A percentile compares a stretch with the other conserved stretches of the same genome.
These are phyloP conservation scores for Amoebophrya sp. DNA, from an alignment of 169 alveolate genomes.

Conservation along the genomic window DNA sequence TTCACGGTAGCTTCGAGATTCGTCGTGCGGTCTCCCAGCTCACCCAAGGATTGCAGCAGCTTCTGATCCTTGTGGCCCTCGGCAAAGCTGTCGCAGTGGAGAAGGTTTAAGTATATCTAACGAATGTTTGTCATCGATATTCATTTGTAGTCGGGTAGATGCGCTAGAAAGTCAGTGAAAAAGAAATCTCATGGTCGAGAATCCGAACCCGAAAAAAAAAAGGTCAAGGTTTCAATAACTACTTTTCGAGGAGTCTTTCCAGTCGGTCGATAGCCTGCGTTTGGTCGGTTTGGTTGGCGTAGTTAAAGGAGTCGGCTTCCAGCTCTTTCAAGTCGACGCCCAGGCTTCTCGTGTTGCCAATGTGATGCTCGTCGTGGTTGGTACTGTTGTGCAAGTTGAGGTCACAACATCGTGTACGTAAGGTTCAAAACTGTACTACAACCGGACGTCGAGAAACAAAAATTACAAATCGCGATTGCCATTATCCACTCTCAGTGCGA, in stretches of 20 bases:
- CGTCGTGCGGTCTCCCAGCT: not conserved
- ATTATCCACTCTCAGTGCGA: too few species aligned
- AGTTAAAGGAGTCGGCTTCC: not conserved
- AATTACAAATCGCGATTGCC: too few species aligned
- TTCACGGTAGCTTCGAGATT: not conserved
- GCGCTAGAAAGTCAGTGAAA: too few species aligned
- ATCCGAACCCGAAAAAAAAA: too few species aligned
- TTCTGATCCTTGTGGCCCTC: not conserved
- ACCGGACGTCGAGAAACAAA: too few species aligned
- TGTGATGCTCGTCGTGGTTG: not conserved
- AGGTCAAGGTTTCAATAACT: too few species aligned
- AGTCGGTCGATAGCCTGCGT: not conserved
- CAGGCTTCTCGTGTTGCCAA: not conserved
- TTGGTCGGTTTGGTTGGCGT: not conserved
- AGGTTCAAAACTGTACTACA: too few species aligned
- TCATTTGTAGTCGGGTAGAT: too few species aligned
- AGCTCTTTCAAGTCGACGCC: not conserved
- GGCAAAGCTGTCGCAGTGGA: not conserved
- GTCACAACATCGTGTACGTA: too few species aligned
- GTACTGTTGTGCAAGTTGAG: not conserved
- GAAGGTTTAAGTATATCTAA: too few species aligned
- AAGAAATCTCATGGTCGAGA: too few species aligned
- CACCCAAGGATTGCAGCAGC: not conserved
- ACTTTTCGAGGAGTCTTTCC: not conserved
- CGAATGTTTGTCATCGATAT: too few species aligned